A percentile compares a stretch with the other conserved stretches of the same genome.
Evolutionary conservation across 345 rosid genomes (phyloP).

Genomic region (Eucalyptus curtisii): DNA sequence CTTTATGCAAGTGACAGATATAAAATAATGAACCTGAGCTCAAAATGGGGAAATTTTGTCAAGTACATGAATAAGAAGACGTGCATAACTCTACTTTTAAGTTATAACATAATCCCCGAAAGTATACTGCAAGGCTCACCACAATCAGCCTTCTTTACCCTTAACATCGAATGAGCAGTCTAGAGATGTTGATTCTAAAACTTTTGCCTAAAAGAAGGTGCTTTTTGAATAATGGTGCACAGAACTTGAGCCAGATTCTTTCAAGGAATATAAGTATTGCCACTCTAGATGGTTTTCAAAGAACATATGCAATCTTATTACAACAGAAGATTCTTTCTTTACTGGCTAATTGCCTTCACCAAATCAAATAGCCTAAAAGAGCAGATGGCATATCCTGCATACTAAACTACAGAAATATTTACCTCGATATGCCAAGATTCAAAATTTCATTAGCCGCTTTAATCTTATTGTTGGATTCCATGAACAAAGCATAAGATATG

Average conservation of each 20-base stretch:
- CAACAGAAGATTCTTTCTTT: background rate
- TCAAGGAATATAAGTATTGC: background rate
- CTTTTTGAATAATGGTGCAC: background rate
- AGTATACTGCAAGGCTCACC: background rate
- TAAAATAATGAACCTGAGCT: background rate
- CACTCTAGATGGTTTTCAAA: background rate
- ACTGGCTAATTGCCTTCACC: background rate
- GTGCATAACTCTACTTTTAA: background rate
- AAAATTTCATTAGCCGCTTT: constrained; percentile 74
- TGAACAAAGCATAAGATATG: constrained; percentile 50
- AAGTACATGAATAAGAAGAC: background rate
- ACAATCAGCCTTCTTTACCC: background rate
- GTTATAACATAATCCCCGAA: background rate
- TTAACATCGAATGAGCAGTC: background rate
- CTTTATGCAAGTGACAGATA: background rate
- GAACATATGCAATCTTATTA: background rate
- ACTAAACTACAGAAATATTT: background rate
- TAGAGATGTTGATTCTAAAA: background rate
- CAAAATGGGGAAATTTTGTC: background rate
- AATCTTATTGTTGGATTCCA: constrained; percentile 70
- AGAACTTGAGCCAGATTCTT: background rate
- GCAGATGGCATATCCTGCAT: background rate
- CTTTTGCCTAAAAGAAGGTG: background rate
- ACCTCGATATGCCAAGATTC: constrained; percentile 67
- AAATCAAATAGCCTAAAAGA: background rate